phyloP scores from a whole-genome alignment of 73 alveolate species.

The Paramecium pentaurelia region DNA sequence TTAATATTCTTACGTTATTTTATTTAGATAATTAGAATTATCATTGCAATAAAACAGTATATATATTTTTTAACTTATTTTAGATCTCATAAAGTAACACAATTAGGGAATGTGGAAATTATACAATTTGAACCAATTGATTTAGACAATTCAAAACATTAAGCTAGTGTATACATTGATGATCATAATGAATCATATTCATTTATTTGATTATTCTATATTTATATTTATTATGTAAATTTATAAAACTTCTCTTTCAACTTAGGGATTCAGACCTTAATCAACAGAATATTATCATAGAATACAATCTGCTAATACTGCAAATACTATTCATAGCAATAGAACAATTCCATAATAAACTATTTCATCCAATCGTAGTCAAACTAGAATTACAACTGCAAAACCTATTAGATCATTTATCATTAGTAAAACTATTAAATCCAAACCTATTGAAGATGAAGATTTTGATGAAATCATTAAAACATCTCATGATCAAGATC shows the following conservation, averaged over 20 bases:
- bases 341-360: not conserved
- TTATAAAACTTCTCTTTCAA: not conserved
- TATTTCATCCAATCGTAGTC: not conserved
- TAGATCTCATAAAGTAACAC: not conserved
- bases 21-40: not conserved
- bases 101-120: not conserved
- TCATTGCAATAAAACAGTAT: not conserved
- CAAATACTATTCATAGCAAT: not conserved
- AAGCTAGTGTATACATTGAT: not conserved
- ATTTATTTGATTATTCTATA: not conserved
- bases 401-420: not conserved
- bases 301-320: not conserved
- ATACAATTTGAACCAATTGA: not conserved
- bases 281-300: not conserved
- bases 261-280: not conserved
- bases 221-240: not conserved
- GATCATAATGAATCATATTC: not conserved
- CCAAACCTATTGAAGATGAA: slow-evolving; percentile 23
- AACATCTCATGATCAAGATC: not conserved
- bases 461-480: slow-evolving; percentile 2
- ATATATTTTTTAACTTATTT: not conserved
- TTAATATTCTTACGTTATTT: not conserved
- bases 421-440: not conserved
- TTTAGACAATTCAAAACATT: not conserved
- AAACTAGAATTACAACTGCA: not conserved